Percentiles rank a stretch among this genome's conserved stretches.
Evolutionary conservation across 139 green algal species (phyloP).

Genomic region (Auxenochlorella pyrenoidosa): DNA sequence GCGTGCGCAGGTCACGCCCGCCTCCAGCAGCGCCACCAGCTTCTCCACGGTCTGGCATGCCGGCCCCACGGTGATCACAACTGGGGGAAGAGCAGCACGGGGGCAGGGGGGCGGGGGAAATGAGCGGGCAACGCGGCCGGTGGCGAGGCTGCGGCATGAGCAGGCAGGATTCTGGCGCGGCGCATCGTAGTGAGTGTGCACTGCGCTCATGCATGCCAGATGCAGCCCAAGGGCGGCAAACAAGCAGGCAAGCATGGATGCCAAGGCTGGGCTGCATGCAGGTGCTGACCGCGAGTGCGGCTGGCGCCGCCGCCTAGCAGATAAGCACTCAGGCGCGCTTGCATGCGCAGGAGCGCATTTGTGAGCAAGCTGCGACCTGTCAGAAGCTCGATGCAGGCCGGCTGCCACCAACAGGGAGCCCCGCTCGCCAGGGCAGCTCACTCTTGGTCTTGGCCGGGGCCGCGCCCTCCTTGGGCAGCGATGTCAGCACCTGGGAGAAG

Average conservation of each 20-base stretch:
- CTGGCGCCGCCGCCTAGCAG: background rate
- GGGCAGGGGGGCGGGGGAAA: background rate
- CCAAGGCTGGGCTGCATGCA: background rate
- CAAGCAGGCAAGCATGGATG: too few relatives aligned
- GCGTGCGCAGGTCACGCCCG: slow-evolving; percentile 67
- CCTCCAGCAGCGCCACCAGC: slow-evolving; percentile 73
- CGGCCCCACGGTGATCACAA: slow-evolving; percentile 85
- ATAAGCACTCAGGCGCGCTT: background rate
- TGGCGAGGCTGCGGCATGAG: background rate
- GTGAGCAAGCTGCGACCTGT: background rate
- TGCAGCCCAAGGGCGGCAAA: too few relatives aligned
- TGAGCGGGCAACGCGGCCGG: background rate
- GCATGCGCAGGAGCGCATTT: background rate
- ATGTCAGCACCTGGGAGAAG: slow-evolving; percentile 42
- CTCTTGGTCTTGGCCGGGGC: slow-evolving; percentile 46
- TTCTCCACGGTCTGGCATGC: slow-evolving; percentile 83
- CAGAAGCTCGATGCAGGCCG: background rate
- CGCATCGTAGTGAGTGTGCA: too few relatives aligned
- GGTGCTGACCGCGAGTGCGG: background rate
- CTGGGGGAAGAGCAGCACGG: slow-evolving; percentile 25
- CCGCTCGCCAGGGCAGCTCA: slow-evolving; percentile 16
- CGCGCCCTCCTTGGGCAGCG: background rate
- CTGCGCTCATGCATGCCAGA: too few relatives aligned
- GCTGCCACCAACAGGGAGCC: background rate
- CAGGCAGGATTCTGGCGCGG: background rate